Conservation (phyloP, 139 green algal species). For the Chlamydomonas schloesseri region DNA sequence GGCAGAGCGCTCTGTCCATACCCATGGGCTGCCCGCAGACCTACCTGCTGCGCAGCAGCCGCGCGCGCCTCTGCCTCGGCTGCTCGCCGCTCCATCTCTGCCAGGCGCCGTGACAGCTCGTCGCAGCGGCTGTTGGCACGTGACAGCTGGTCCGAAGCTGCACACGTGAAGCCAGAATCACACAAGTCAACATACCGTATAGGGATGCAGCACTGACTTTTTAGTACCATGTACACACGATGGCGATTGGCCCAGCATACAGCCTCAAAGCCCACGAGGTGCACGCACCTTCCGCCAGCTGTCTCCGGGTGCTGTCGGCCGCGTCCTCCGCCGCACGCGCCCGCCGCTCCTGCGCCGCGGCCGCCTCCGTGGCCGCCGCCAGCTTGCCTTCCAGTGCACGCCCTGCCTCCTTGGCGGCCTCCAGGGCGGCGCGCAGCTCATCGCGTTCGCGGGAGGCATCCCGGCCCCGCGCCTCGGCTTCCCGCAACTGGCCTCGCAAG, state of each 20-base stretch:
- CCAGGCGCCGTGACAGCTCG: not conserved
- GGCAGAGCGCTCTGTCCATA: not conserved
- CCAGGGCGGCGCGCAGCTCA: not conserved
- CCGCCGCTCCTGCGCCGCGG: not conserved
- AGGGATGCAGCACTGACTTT: too few species aligned
- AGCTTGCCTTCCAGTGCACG: not conserved
- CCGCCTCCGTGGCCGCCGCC: not conserved
- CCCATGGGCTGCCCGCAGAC: not conserved
- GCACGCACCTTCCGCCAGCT: slow-evolving; percentile 13
- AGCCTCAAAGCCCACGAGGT: too few species aligned
- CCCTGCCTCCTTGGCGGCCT: not conserved
- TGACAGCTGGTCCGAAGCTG: not conserved
- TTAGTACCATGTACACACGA: too few species aligned
- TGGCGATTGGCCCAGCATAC: too few species aligned
- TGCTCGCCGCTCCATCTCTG: not conserved
- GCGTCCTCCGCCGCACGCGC: not conserved
- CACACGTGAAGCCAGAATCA: too few species aligned
- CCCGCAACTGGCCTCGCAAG: slow-evolving; percentile 10
- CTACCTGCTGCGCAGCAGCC: slow-evolving; percentile 6
- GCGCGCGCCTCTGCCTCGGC: not conserved
- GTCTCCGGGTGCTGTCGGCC: not conserved
- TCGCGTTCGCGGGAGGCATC: not conserved
- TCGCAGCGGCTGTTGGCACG: not conserved
- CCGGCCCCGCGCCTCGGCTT: not conserved
- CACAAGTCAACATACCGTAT: not conserved